These are phyloP conservation scores for Leishmania gerbilli DNA, from an alignment of 208 protist genomes.

Conservation along the genomic window DNA sequence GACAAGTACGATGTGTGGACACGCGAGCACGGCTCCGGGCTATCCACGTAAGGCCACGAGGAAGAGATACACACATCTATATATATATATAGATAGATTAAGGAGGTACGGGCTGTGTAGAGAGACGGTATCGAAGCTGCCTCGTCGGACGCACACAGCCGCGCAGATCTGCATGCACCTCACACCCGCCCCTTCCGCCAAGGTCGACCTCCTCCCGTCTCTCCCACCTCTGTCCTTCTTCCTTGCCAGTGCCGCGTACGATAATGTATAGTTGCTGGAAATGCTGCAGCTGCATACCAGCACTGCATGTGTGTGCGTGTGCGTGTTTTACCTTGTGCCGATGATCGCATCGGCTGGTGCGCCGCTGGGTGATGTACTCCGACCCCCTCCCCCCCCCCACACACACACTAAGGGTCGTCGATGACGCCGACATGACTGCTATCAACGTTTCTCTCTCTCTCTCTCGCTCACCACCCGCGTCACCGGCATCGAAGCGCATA, in stretches of 20 bases:
- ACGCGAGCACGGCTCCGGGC: slow-evolving; percentile 73
- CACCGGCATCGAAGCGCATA: background rate
- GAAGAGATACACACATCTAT: background rate
- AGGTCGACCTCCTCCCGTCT: background rate
- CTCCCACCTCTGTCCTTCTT: background rate
- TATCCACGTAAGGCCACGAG: slow-evolving; percentile 51
- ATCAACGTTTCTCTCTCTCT: background rate
- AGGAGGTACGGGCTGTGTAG: background rate
- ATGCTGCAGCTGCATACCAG: background rate
- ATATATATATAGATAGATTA: too few relatives aligned
- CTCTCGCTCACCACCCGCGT: background rate
- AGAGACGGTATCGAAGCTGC: background rate
- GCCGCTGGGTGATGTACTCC: background rate
- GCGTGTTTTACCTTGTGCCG: background rate
- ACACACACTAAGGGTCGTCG: background rate
- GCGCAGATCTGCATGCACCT: background rate
- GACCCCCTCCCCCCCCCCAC: background rate
- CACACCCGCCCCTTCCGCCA: background rate
- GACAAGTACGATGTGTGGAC: slow-evolving; percentile 74
- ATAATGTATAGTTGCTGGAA: background rate
- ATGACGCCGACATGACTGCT: background rate
- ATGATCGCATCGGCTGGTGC: background rate
- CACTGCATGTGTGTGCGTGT: background rate
- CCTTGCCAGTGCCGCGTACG: background rate
- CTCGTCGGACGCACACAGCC: background rate